A percentile compares a stretch with the other conserved stretches of the same genome.
Conservation (phyloP, 192 early-diverging fungal species). For the Tieghemiomyces parasiticus region DNA sequence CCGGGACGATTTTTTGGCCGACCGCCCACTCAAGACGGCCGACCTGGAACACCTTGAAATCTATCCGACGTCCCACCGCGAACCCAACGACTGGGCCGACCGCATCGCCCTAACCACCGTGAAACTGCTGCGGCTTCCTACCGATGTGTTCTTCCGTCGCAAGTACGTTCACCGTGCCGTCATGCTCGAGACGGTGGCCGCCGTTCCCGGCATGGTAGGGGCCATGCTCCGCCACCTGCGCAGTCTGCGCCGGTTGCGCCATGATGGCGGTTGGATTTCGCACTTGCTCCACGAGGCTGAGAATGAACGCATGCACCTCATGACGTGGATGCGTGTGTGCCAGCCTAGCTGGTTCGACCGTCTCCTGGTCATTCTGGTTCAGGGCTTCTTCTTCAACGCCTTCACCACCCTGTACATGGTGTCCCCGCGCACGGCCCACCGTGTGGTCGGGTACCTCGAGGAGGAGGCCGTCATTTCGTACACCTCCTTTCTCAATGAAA, state of each 20-base stretch:
- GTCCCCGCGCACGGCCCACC: constrained; percentile 66
- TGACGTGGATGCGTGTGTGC: constrained; percentile 64
- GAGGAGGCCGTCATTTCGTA: constrained; percentile 89
- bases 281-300: constrained; percentile 87
- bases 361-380: constrained; percentile 50
- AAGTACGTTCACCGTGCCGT: constrained; percentile 69
- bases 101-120: constrained; percentile 44
- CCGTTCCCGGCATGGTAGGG: constrained; percentile 82
- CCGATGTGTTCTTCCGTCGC: constrained; percentile 53
- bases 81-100: constrained; percentile 38
- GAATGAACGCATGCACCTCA: constrained; percentile 65
- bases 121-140: constrained; percentile 41
- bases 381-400: constrained; percentile 82
- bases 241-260: constrained; percentile 53
- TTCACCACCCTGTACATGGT: constrained; percentile 80
- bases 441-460: constrained; percentile 85
- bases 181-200: constrained; percentile 60
- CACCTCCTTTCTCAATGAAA: constrained; percentile 70
- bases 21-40: constrained; percentile 27
- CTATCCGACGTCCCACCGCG: constrained; percentile 40
- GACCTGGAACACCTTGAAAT: constrained; percentile 47
- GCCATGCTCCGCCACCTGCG: constrained; percentile 67
- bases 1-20: constrained; percentile 39
- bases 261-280: constrained; percentile 85
- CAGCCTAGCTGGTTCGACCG: constrained; percentile 47